Conservation (phyloP, 192 early-diverging fungal species). For the Linnemannia elongata region DNA sequence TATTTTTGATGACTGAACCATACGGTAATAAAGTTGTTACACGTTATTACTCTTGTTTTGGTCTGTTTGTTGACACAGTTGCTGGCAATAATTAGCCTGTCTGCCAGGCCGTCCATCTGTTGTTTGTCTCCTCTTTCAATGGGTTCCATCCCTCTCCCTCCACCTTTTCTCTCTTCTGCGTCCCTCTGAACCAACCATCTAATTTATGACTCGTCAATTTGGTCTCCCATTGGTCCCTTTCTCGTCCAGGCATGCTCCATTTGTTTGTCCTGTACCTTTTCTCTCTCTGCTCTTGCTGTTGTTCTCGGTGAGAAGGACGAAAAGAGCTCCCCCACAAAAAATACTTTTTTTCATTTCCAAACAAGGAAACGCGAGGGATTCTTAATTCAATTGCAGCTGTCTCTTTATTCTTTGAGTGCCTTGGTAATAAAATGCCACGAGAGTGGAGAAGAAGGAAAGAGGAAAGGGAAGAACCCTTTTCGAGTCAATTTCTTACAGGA, state of each 20-base stretch:
- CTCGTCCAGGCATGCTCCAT: not conserved
- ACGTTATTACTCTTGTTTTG: not conserved
- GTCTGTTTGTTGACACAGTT: not conserved
- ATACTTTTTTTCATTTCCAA: slow-evolving; percentile 41
- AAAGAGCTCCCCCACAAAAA: slow-evolving; percentile 38
- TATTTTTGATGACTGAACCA: slow-evolving; percentile 6
- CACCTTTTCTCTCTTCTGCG: not conserved
- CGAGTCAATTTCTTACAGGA: not conserved
- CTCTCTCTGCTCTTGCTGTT: not conserved
- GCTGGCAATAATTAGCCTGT: not conserved
- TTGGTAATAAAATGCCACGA: no score
- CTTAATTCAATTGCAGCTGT: not conserved
- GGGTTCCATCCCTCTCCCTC: not conserved
- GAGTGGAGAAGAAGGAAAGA: not conserved
- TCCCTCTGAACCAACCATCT: not conserved
- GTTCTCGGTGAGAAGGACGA: not conserved
- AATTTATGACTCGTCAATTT: slow-evolving; percentile 19
- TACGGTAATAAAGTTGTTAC: not conserved
- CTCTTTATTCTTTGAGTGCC: not conserved
- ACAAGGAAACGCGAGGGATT: slow-evolving; percentile 39
- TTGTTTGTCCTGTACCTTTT: slow-evolving; percentile 6
- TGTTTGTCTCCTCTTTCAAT: not conserved
- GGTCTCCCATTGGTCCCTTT: slow-evolving; percentile 17
- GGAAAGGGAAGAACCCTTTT: not conserved
- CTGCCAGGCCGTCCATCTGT: not conserved